A percentile compares a stretch with the other conserved stretches of the same genome.
Conservation (phyloP, 2,329 filamentous ascomycete species). For the Berkeleyomyces rouxiae region DNA sequence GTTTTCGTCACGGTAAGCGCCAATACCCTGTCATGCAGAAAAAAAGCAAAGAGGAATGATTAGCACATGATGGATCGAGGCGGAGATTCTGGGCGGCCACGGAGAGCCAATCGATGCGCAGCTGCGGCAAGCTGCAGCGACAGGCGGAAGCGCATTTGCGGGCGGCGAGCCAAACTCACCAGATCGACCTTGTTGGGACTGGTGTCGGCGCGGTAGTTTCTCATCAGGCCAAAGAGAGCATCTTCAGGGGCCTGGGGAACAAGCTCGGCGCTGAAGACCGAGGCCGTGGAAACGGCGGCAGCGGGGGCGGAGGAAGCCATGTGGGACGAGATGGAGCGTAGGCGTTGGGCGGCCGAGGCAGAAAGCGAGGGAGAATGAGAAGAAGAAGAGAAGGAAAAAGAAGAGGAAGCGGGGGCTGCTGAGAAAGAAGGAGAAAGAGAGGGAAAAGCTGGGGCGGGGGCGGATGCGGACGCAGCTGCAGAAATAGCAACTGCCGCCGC, state of each 20-base stretch:
- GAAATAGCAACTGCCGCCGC: constrained; percentile 17
- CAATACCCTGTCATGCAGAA: constrained; percentile 42
- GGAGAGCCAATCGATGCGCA: not conserved
- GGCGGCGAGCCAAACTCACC: constrained; percentile 31
- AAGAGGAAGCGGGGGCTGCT: constrained; percentile 17
- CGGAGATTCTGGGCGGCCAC: not conserved
- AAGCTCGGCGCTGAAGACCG: constrained; percentile 56
- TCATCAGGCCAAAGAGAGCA: constrained; percentile 82
- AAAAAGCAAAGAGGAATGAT: not conserved
- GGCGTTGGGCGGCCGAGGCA: constrained; percentile 31
- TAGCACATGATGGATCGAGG: not conserved
- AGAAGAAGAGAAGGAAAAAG: constrained; percentile 16
- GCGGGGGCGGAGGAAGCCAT: constrained; percentile 21
- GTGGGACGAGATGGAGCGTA: constrained; percentile 50
- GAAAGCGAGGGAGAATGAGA: constrained; percentile 23
- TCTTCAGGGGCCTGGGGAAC: constrained; percentile 90
- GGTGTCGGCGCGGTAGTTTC: constrained; percentile 68
- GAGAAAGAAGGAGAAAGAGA: constrained; percentile 17
- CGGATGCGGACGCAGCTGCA: not conserved
- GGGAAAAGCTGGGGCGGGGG: constrained; percentile 16
- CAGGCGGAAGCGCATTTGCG: too few species aligned
- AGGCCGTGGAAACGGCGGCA: constrained; percentile 21
- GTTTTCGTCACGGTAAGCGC: constrained; percentile 86
- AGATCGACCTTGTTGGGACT: constrained; percentile 76
- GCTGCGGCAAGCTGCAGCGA: too few species aligned